phyloP scores from a whole-genome alignment of 352 stramenopile genomes.

The Phytophthora ohioensis region DNA sequence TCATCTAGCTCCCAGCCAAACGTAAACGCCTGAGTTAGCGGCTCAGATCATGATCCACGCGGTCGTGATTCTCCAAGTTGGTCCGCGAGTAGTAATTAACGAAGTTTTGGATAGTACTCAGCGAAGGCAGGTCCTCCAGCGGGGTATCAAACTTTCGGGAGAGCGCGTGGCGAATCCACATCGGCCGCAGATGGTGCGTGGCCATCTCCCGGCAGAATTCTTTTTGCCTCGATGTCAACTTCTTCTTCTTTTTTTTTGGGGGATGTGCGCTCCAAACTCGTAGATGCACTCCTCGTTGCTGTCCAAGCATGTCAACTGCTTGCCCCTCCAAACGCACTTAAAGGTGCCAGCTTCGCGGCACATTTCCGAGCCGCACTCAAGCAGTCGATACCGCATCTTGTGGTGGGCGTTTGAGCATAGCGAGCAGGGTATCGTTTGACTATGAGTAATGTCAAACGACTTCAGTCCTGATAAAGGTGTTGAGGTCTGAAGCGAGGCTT shows the following conservation, averaged over 20 bases:
- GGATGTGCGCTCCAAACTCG: neutral
- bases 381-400: neutral
- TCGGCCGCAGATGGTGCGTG: neutral
- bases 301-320: neutral
- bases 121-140: neutral
- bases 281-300: neutral
- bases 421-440: neutral
- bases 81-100: conserved; percentile 14
- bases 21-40: neutral
- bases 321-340: neutral
- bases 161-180: conserved; percentile 8
- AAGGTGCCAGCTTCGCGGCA: neutral
- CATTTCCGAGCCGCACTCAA: neutral
- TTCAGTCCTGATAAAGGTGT: too few species aligned
- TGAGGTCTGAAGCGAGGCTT: too few species aligned
- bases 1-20: neutral
- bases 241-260: neutral
- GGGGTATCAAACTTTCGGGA: conserved; percentile 2
- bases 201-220: conserved; percentile 10
- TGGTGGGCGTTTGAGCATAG: neutral
- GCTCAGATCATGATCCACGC: conserved; percentile 1
- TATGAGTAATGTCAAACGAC: neutral
- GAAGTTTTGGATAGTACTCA: conserved; percentile 10
- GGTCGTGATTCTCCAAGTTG: conserved; percentile 11
- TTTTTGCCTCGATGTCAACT: conserved; percentile 6